These are phyloP conservation scores for Colletotrichum sp. DNA, from an alignment of 2,329 filamentous ascomycete genomes.

Conservation along the genomic window DNA sequence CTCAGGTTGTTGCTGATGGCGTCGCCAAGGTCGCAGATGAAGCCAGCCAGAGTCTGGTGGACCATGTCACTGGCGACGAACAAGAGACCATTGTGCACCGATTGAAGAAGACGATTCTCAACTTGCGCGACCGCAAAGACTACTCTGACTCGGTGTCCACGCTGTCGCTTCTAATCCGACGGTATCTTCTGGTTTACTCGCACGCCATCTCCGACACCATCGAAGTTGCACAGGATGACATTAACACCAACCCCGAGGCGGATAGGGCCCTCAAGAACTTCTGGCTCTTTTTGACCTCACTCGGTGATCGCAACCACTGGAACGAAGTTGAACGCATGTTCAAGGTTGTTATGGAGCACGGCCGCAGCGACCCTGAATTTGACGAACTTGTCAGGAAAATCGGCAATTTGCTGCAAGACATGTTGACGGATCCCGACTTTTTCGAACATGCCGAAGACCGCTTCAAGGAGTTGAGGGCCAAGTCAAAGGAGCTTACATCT, in stretches of 20 bases:
- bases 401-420: slow-evolving; percentile 76
- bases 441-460: slow-evolving; percentile 73
- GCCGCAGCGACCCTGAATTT: slow-evolving; percentile 80
- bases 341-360: slow-evolving; percentile 74
- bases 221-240: slow-evolving; percentile 70
- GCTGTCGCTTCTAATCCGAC: slow-evolving; percentile 74
- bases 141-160: slow-evolving; percentile 88
- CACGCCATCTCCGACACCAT: slow-evolving; percentile 72
- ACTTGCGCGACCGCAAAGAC: slow-evolving; percentile 76
- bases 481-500: slow-evolving; percentile 67
- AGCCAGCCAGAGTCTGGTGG: slow-evolving; percentile 72
- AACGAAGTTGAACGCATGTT: slow-evolving; percentile 73
- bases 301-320: slow-evolving; percentile 80
- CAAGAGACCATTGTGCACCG: slow-evolving; percentile 75
- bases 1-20: slow-evolving; percentile 58
- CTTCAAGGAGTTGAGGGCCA: slow-evolving; percentile 54
- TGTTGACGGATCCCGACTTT: slow-evolving; percentile 86
- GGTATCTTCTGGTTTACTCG: slow-evolving; percentile 81
- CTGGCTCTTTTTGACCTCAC: slow-evolving; percentile 80
- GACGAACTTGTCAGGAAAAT: slow-evolving; percentile 78
- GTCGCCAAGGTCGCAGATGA: slow-evolving; percentile 58
- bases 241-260: slow-evolving; percentile 75
- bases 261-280: slow-evolving; percentile 80
- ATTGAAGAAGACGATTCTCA: slow-evolving; percentile 76
- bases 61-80: slow-evolving; percentile 76